Conservation (phyloP, 2,329 filamentous ascomycete species). For the Endocalyx cinctus region DNA sequence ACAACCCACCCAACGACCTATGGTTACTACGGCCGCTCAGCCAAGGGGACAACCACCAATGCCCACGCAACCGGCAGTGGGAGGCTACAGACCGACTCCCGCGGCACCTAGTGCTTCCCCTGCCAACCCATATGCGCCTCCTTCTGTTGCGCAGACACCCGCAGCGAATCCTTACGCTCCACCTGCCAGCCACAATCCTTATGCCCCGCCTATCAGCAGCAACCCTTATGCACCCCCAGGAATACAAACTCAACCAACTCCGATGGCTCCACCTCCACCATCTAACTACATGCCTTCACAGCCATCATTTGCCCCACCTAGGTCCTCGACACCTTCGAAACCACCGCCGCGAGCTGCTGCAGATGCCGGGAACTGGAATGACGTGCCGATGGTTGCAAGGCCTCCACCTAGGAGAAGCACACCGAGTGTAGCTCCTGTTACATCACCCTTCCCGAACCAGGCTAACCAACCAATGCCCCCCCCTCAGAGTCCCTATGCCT, state of each 20-base stretch:
- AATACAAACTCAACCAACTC: constrained; percentile 31
- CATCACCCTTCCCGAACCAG: constrained; percentile 71
- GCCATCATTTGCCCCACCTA: constrained; percentile 47
- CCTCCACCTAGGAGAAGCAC: constrained; percentile 67
- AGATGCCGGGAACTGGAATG: constrained; percentile 85
- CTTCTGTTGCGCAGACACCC: constrained; percentile 21
- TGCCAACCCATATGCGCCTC: constrained; percentile 29
- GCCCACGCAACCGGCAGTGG: constrained; percentile 36
- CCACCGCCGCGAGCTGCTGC: constrained; percentile 66
- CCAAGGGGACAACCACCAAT: constrained; percentile 12
- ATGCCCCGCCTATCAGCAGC: no score
- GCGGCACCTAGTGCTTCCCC: constrained; percentile 23
- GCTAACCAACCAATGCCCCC: constrained; percentile 52
- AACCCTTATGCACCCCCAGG: constrained; percentile 60
- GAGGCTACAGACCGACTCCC: constrained; percentile 45
- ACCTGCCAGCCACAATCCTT: constrained; percentile 23
- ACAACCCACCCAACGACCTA: constrained; percentile 24
- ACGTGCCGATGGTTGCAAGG: constrained; percentile 82
- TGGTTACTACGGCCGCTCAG: constrained; percentile 18
- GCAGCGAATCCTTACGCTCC: constrained; percentile 43
- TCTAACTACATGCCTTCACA: constrained; percentile 32
- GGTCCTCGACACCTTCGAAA: constrained; percentile 58
- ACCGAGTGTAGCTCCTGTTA: constrained; percentile 63
- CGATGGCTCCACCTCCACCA: constrained; percentile 16
- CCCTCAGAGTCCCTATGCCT: constrained; percentile 53